These are phyloP conservation scores for Entomortierella beljakovae DNA, from an alignment of 192 early-diverging fungal species.

Conservation along the genomic window DNA sequence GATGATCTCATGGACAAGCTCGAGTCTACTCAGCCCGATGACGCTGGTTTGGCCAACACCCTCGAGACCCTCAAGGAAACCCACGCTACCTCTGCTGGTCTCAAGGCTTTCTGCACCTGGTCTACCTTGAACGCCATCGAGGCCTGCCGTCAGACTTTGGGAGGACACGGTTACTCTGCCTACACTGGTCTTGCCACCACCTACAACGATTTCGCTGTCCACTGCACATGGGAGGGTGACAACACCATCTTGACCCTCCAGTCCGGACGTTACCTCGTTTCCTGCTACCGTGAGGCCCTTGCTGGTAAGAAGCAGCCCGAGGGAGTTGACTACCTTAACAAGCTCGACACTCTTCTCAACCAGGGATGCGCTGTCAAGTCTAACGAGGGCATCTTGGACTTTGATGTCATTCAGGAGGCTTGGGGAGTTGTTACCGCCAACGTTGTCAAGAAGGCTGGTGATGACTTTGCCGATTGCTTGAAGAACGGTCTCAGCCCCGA, in stretches of 20 bases:
- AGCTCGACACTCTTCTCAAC: conserved; percentile 59
- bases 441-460: conserved; percentile 83
- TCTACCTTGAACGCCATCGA: conserved; percentile 88
- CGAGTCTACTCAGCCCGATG: conserved; percentile 70
- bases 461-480: conserved; percentile 77
- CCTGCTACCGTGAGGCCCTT: conserved; percentile 71
- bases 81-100: conserved; percentile 88
- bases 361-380: conserved; percentile 62
- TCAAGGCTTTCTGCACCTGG: conserved; percentile 95
- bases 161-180: conserved; percentile 92
- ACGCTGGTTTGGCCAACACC: conserved; percentile 66
- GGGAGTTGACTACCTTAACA: conserved; percentile 81
- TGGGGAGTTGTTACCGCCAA: conserved; percentile 85
- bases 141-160: conserved; percentile 87
- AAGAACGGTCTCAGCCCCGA: conserved; percentile 77
- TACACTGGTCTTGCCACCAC: conserved; percentile 90
- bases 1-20: conserved; percentile 78
- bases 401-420: conserved; percentile 76
- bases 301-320: conserved; percentile 80
- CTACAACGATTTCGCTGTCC: conserved; percentile 88
- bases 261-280: conserved; percentile 85
- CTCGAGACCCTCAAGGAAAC: conserved; percentile 88
- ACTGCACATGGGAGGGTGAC: conserved; percentile 90
- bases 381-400: conserved; percentile 59
- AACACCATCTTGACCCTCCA: conserved; percentile 92